phyloP scores from a whole-genome alignment of 2,329 filamentous ascomycete species.

The Ilyonectria destructans region DNA sequence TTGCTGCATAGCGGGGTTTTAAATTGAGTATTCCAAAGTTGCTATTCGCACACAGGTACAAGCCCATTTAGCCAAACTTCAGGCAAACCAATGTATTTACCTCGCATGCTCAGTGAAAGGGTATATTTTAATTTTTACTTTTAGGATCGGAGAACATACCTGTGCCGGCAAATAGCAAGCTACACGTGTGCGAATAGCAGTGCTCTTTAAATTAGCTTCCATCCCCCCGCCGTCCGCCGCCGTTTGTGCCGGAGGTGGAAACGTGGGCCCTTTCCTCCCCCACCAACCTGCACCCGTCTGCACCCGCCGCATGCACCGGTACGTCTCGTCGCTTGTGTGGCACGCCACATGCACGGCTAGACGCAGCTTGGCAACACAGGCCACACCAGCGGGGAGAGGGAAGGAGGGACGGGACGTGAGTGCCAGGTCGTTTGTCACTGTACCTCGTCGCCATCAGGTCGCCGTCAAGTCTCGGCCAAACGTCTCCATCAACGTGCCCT shows the following conservation, averaged over 20 bases:
- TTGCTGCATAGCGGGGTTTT: conserved; percentile 11
- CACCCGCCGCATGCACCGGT: conserved; percentile 4
- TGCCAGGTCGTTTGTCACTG: conserved; percentile 30
- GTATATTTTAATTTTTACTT: no score
- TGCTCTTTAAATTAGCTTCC: not conserved
- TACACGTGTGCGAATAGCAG: no score
- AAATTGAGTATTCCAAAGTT: no score
- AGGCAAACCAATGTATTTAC: no score
- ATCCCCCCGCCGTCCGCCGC: conserved; percentile 24
- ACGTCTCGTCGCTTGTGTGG: conserved; percentile 11
- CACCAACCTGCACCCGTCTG: conserved; percentile 8
- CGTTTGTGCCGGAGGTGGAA: conserved; percentile 31
- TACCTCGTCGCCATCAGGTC: conserved; percentile 33
- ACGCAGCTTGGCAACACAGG: conserved; percentile 12
- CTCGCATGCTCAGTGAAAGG: no score
- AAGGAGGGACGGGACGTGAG: not conserved
- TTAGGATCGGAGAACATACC: no score
- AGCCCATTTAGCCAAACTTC: no score
- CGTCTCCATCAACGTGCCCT: conserved; percentile 16
- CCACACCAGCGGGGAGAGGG: conserved; percentile 4
- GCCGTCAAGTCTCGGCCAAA: conserved; percentile 18
- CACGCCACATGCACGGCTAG: conserved; percentile 21
- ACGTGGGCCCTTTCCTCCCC: conserved; percentile 24
- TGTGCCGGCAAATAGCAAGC: no score
- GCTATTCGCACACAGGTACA: no score